These are phyloP conservation scores for Solanum lycopersicoides DNA, from an alignment of 257 asterid genomes.

Conservation along the genomic window DNA sequence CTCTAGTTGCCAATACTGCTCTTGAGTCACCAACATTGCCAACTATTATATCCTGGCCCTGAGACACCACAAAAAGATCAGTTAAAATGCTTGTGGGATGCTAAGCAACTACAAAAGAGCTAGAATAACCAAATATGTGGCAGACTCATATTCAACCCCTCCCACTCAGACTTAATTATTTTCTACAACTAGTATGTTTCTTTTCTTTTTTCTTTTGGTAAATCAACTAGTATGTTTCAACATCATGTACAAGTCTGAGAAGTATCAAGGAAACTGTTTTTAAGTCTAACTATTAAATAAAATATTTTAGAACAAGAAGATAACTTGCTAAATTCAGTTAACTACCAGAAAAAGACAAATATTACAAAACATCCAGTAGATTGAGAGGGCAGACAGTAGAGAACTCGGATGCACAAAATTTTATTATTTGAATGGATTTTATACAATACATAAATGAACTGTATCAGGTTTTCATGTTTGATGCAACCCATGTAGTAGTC, in stretches of 20 bases:
- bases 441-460: background rate
- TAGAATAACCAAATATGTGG: background rate
- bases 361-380: background rate
- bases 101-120: background rate
- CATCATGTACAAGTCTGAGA: background rate
- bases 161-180: background rate
- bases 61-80: background rate
- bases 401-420: background rate
- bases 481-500: background rate
- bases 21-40: slow-evolving; percentile 97
- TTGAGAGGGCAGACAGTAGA: background rate
- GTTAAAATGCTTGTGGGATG: background rate
- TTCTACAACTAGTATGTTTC: background rate
- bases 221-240: background rate
- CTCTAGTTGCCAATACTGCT: slow-evolving; percentile 86
- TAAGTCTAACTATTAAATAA: background rate
- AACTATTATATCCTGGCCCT: slow-evolving; percentile 86
- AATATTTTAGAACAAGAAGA: background rate
- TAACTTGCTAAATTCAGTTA: background rate
- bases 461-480: background rate
- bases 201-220: too few species aligned
- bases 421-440: background rate
- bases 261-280: background rate
- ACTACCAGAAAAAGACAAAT: background rate
- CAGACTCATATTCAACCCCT: background rate